Evolutionary conservation across 176 grass and related monocot genomes (phyloP), one percentile per base, ranked within the genome.

Genomic region (Rhynchospora tenuis): DNA sequence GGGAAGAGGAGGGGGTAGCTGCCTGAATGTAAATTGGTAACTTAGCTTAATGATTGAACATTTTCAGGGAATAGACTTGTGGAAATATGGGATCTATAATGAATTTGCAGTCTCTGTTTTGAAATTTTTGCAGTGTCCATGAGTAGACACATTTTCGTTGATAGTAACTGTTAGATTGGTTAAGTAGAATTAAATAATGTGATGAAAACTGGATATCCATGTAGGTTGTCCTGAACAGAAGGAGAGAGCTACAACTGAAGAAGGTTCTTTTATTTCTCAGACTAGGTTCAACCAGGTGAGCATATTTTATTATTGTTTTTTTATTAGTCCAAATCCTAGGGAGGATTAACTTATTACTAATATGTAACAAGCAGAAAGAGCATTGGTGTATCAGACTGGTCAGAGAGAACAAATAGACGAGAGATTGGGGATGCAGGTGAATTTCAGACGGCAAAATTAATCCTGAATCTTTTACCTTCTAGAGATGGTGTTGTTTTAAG

Each of bases 201-300:
- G 46, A 50, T 59, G 43, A 50, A 38, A 84, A 19, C 20, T 55
- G 46, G 19, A 5, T 26, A 47, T 56, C 9, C 9, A 81, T 88
- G 24, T 44, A 88, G 87, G 83, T 84, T 45, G 64, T 88, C 52
- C 43, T 88, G 75, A 88, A 85, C 75, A 88, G 59, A 55, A 81
- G 74, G 74, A 88, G 51, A 59, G 87, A 88, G 50, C 50, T 88
- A 27, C 82, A 88, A 54, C 43, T 83, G 76, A 44, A 88, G 24
- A 85, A 80, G 74, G 70, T 88, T 73, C 79, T 85, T 59, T 17
- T 88, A 52, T 88, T 88, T 75, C 74, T 88, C 48, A 84, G 64
- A 80, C 31, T 85, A 59, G 63, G 76, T 81, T 81, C 44, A 13
- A 75, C 50, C 29, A 84, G 81, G 86, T 88, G 59, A 69, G 78